Conservation (phyloP, 305 asterid genomes). For the Fraxinus platypoda region DNA sequence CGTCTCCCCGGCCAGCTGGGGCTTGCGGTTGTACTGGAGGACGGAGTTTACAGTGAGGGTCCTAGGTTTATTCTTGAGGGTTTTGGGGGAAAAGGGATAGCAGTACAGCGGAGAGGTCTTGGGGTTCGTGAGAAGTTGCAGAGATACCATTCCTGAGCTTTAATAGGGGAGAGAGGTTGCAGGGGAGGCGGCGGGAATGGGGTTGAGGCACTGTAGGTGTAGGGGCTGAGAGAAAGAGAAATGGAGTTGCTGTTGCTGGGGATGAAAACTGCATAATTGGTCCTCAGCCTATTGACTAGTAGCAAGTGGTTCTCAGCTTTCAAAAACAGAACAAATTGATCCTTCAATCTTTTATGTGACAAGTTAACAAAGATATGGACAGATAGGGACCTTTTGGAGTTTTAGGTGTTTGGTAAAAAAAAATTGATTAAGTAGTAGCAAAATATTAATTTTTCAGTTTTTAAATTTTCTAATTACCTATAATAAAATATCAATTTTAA, state of each 20-base stretch:
- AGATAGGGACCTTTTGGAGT: not conserved
- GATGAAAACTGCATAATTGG: not conserved
- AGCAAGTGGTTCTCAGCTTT: not conserved
- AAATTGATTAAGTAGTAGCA: too few relatives aligned
- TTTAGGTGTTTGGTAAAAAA: not conserved
- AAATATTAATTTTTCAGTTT: too few relatives aligned
- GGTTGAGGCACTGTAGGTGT: not conserved
- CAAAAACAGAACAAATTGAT: not conserved
- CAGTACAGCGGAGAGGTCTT: constrained; percentile 44
- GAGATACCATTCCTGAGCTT: constrained; percentile 45
- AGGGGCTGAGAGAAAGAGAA: constrained; percentile 1
- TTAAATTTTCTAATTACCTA: too few relatives aligned
- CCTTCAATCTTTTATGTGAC: not conserved
- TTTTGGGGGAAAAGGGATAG: constrained; percentile 33
- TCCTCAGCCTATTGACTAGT: not conserved
- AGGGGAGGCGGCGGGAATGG: not conserved
- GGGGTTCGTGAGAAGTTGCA: constrained; percentile 44
- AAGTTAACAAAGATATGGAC: not conserved
- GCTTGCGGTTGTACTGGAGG: constrained; percentile 95
- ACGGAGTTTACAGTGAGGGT: constrained; percentile 45
- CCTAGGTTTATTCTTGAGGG: constrained; percentile 38
- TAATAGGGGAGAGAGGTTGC: not conserved
- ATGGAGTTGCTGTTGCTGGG: not conserved
- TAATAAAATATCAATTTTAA: too few relatives aligned
- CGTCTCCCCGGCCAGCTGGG: constrained; percentile 85